Evolutionary conservation across 2,329 filamentous ascomycete species (phyloP), one percentile per base, ranked within the genome.

Genomic region (Verticillium alfalfae): DNA sequence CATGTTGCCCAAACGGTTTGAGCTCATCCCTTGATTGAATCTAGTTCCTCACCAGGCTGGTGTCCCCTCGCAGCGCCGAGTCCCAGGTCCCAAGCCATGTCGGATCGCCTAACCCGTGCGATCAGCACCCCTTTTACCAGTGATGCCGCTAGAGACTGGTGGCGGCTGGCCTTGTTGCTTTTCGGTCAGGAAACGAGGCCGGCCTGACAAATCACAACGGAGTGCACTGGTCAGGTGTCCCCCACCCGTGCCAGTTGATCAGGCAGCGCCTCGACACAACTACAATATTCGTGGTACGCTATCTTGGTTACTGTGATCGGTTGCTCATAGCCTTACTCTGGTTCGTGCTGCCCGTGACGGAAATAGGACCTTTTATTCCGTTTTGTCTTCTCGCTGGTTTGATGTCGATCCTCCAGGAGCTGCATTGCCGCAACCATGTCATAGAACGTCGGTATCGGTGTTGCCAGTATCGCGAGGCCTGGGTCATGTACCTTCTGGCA

Each of bases 131-230:
- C 39, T 18, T 18, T 52, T 52, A 12, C 22, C 45, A 52, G 45
- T 52, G 18, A n/a, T 52, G 45, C 45, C 45, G 45, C 45, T 52
- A 52, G 45, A 52, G 41, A 60, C n/a, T 34, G 37, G 36, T 58
- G 45, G 36, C 56, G 45, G 49, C 56, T 56, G 38, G 56, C 16
- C 49, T 31, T 38, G 3, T 58, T 63, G 13, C 60, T 59, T 61
- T 62, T 58, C 58, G 26, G 36, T 7, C 54, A 56, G 54, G 34
- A 34, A 5, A 38, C 22, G 49, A 22, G 8, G 26, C 55, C 9
- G 55, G n/a, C 15, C 34, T 15, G 12, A 52, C 58, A 15, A 55
- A 62, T 57, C 41, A 38, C 38, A 56, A 7, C 37, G 22, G n/a
- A 41, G 22, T 9, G 10, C 37, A 13, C 38, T 56, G 58, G 34